Evolutionary conservation across 371 early-diverging fungal genomes (phyloP).

Genomic region (Batrachochytrium dendrobatidis): DNA sequence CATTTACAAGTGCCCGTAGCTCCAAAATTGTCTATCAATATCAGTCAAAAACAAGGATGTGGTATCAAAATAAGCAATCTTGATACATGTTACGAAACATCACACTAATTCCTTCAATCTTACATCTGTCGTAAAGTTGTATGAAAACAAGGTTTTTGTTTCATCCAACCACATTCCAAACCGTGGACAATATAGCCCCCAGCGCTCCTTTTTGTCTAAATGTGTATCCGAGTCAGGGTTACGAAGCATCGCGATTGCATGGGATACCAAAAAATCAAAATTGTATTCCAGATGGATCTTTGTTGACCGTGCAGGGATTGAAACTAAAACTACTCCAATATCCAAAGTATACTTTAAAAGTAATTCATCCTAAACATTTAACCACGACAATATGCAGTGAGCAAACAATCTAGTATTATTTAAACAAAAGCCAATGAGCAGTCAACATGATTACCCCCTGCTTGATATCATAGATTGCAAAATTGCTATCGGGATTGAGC

Average conservation of each 20-base stretch:
- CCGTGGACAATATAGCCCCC: constrained; percentile 22
- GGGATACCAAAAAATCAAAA: constrained; percentile 14
- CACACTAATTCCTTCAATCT: background rate
- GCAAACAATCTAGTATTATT: background rate
- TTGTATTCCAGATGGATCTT: constrained; percentile 9
- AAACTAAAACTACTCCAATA: constrained; percentile 8
- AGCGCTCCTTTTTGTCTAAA: constrained; percentile 1
- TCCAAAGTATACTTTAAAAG: constrained; percentile 12
- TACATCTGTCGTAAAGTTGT: constrained; percentile 19
- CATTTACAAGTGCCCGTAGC: constrained; percentile 15
- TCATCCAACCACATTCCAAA: constrained; percentile 27
- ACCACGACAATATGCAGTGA: background rate
- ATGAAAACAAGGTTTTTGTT: constrained; percentile 16
- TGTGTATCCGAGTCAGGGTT: constrained; percentile 2
- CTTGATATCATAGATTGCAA: constrained; percentile 15
- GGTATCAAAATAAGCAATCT: background rate
- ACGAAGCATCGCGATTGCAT: constrained; percentile 12
- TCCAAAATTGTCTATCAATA: constrained; percentile 8
- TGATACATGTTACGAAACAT: background rate
- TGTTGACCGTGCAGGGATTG: constrained; percentile 12
- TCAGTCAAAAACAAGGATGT: background rate
- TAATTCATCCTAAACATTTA: constrained; percentile 18
- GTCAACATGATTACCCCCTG: constrained; percentile 9
- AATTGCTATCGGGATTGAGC: constrained; percentile 13
- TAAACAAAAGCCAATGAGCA: background rate